phyloP scores from a whole-genome alignment of 1,139 yeast species.

The Kodamaea arcana region DNA sequence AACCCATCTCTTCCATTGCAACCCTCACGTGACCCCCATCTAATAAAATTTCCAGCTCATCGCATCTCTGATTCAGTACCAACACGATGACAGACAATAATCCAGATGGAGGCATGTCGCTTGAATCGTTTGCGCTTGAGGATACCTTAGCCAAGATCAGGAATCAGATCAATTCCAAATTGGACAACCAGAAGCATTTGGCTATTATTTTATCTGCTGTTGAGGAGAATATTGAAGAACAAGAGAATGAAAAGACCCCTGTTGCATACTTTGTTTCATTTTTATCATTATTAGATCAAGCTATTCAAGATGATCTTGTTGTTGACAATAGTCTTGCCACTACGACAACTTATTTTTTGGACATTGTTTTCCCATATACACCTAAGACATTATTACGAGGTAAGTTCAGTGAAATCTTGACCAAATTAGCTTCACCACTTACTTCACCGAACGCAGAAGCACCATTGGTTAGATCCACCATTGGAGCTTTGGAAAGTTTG shows the following conservation, averaged over 20 bases:
- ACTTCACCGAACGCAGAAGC: slow-evolving; percentile 71
- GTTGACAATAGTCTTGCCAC: slow-evolving; percentile 62
- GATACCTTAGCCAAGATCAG: slow-evolving; percentile 67
- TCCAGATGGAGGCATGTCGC: slow-evolving; percentile 41
- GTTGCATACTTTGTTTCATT: slow-evolving; percentile 84
- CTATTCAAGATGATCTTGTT: slow-evolving; percentile 52
- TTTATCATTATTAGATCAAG: slow-evolving; percentile 74
- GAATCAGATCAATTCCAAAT: slow-evolving; percentile 64
- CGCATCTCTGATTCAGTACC: not conserved
- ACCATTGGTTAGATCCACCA: slow-evolving; percentile 77
- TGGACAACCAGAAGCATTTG: slow-evolving; percentile 76
- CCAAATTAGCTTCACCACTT: slow-evolving; percentile 77
- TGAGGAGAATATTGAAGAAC: slow-evolving; percentile 80
- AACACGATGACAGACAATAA: slow-evolving; percentile 27
- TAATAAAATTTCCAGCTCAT: too few species aligned
- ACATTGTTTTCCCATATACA: slow-evolving; percentile 71
- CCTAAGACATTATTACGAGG: slow-evolving; percentile 65
- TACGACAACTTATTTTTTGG: slow-evolving; percentile 77
- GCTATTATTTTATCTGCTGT: slow-evolving; percentile 79
- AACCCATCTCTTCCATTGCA: too few species aligned
- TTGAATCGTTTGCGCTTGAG: slow-evolving; percentile 52
- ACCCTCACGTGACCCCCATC: too few species aligned
- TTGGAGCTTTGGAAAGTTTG: slow-evolving; percentile 80
- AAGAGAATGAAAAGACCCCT: slow-evolving; percentile 54
- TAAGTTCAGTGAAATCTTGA: slow-evolving; percentile 72